Evolutionary conservation across 805 yeast species (phyloP), one percentile per base, ranked within the genome.

Genomic region (Yarrowia sp.): DNA sequence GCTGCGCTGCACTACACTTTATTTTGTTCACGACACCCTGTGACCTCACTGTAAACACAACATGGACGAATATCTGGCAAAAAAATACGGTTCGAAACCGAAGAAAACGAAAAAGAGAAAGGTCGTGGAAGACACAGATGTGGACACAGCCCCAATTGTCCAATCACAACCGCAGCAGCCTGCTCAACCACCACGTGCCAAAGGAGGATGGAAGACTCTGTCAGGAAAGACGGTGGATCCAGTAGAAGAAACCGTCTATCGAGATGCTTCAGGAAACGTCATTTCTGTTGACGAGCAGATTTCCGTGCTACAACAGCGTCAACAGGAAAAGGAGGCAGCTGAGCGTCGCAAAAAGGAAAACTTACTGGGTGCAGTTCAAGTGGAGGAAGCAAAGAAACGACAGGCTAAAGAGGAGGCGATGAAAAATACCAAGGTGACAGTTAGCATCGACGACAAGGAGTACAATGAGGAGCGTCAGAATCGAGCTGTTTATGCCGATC

Each of bases 51-150:
- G 2, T 16, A 26, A 16, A 28, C 12, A 33, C 61, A 35, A 14
- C 35, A 58, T 58, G 63, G 63, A 58, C 36, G 63, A 58, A 17
- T 58, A 58, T n/a, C 41, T 58, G 24, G 63, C 63, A 2, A 58
- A 58, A 22, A 58, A 58, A 14, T 58, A 58, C 41, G 63, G 63
- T 24, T 41, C 51, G 5, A 58, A 58, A 22, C 63, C 63, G 3
- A 58, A 58, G 21, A 58, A 58, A n/a, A 58, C 49, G 24, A 58
- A 43, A 22, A 58, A 58, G 24, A 5, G 32, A 30, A 58, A 41
- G 32, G 32, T 32, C 3, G 40, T 21, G n/a, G 63, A 58, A 6
- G 48, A 38, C 10, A 9, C 33, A 2, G 36, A 38, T n/a, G 6
- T 7, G 5, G 43, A 22, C 33, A 19, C 38, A 12, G 38, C 54